A percentile compares a stretch with the other conserved stretches of the same genome.
Evolutionary conservation across 768 basidiomycete genomes (phyloP).

Genomic region (Galerina sulciceps): DNA sequence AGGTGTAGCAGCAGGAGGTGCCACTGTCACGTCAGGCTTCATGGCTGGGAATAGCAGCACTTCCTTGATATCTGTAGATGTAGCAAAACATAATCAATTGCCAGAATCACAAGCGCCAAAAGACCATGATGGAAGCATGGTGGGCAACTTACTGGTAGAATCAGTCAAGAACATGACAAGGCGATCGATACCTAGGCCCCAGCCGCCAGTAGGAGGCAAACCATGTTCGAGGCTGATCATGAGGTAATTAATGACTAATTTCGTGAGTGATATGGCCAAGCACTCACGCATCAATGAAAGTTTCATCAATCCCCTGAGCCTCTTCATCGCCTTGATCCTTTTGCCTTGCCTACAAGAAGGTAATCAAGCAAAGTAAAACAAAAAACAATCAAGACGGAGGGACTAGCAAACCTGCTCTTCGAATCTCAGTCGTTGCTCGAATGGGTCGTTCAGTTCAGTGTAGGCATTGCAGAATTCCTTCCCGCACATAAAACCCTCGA

Average conservation of each 20-base stretch:
- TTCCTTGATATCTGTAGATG: constrained; percentile 85
- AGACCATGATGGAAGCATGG: too few relatives aligned
- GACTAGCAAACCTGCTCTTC: constrained; percentile 74
- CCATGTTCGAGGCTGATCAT: constrained; percentile 86
- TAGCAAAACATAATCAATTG: not conserved
- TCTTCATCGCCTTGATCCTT: constrained; percentile 98
- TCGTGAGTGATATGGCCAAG: not conserved
- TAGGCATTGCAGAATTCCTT: constrained; percentile 99
- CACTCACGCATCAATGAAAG: constrained; percentile 90
- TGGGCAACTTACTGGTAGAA: constrained; percentile 82
- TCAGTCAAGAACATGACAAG: constrained; percentile 99
- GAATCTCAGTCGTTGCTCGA: constrained; percentile 93
- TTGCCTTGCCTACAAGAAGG: constrained; percentile 64
- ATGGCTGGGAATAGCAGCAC: constrained; percentile 96
- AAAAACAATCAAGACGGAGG: not conserved
- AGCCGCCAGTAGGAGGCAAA: constrained; percentile 96
- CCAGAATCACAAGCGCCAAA: constrained; percentile 1
- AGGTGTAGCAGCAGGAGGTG: constrained; percentile 18
- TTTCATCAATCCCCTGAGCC: constrained; percentile 96
- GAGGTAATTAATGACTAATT: constrained; percentile 8
- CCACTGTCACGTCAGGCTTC: constrained; percentile 72
- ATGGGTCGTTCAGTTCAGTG: constrained; percentile 99
- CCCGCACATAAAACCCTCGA: constrained; percentile 97
- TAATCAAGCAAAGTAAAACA: not conserved
- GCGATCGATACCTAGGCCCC: constrained; percentile 95